These are phyloP conservation scores for Botrytis aclada DNA, from an alignment of 2,329 filamentous ascomycete species.

Conservation along the genomic window DNA sequence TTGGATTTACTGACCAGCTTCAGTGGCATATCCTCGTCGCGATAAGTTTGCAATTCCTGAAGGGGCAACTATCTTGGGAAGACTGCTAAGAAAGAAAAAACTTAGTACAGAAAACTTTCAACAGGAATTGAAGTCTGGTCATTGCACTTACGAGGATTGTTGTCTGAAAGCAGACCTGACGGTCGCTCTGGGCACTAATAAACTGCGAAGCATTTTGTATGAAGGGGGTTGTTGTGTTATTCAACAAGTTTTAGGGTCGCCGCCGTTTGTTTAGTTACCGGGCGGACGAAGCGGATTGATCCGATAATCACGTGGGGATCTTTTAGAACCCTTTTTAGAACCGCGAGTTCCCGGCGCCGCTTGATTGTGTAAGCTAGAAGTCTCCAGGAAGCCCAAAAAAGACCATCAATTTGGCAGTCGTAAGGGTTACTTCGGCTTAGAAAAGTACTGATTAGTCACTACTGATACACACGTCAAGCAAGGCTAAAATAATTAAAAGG, in stretches of 20 bases:
- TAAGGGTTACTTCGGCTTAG: conserved; percentile 1
- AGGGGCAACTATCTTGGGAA: conserved; percentile 49
- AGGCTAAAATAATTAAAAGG: background rate
- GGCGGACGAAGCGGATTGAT: conserved; percentile 12
- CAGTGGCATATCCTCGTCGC: conserved; percentile 57
- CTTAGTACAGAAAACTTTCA: conserved; percentile 15
- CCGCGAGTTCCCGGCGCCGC: conserved; percentile 16
- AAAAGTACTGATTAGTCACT: background rate
- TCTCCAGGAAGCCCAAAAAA: background rate
- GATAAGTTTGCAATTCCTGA: conserved; percentile 51
- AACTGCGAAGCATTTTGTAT: conserved; percentile 56
- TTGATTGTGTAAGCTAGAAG: background rate
- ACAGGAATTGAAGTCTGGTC: conserved; percentile 20
- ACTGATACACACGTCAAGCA: background rate
- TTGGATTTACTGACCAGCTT: conserved; percentile 37
- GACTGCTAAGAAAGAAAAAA: conserved; percentile 40
- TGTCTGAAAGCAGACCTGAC: conserved; percentile 55
- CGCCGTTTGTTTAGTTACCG: conserved; percentile 11
- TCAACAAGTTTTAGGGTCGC: conserved; percentile 19
- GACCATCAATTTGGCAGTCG: background rate
- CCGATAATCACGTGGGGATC: conserved; percentile 4
- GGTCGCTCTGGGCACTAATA: conserved; percentile 57
- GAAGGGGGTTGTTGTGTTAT: conserved; percentile 26
- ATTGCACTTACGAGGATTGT: conserved; percentile 48
- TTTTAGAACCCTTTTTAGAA: background rate